Evolutionary conservation across 129 eudicot genomes (phyloP), one percentile per base, ranked within the genome.

Genomic region (Ambrosia artemisiifolia): DNA sequence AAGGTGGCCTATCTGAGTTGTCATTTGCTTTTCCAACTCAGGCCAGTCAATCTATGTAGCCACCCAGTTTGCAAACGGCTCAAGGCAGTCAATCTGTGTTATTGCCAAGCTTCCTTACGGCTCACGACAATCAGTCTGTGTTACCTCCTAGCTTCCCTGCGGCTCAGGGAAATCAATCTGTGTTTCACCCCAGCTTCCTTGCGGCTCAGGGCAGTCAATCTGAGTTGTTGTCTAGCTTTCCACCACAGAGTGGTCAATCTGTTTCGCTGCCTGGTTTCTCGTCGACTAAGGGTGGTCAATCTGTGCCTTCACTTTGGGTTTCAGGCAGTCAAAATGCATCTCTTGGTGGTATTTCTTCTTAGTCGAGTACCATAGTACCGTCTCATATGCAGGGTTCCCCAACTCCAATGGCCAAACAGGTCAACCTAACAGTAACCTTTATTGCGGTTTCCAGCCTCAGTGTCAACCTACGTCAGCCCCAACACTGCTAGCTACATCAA

Each of bases 381-480:
- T 69, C 33, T 51, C 83, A 46, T 85, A 63, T 60, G 59, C 81
- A 17, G 80, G 72, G 55, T 78, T 71, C 65, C 49, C 69, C 54
- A 20, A 55, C 55, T 74, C 82, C 47, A 54, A 59, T 50, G 79
- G 79, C 70, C 78, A 73, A 19, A 47, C 85, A 18, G 50, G 67
- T 30, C 80, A 75, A 24, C 78, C 79, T 46, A 75, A 61, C 63
- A 83, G 71, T 70, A 83, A 74, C 78, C 74, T 55, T 48, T 71
- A 82, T 51, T 88, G 78, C 17, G 79, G 69, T 67, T 86, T 76
- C 62, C 74, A 60, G 54, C 79, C 84, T 40, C 86, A 83, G 32
- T 69, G 67, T 81, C 71, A 83, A 49, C 46, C 86, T 35, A 78
- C 75, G 46, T 61, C 81, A 36, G 62, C 51, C 46, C 60, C 53